Conservation (phyloP, 805 yeast genomes). For the Debaryomyces maramus region DNA sequence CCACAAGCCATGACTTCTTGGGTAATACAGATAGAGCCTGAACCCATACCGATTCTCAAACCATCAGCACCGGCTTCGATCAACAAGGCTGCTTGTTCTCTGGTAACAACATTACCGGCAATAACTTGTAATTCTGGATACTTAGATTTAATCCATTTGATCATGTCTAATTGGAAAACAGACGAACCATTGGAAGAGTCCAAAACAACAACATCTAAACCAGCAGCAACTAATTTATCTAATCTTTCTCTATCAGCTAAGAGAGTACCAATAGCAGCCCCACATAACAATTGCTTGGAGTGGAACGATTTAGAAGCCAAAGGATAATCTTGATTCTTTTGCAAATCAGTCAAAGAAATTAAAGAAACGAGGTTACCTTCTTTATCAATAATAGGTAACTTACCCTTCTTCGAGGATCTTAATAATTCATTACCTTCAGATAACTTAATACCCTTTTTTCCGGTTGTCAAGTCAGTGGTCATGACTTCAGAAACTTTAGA, state of each 20-base stretch:
- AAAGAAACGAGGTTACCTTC: slow-evolving; percentile 78
- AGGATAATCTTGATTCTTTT: slow-evolving; percentile 92
- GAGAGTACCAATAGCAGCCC: slow-evolving; percentile 97
- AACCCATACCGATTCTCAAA: slow-evolving; percentile 99
- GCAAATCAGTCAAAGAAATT: slow-evolving; percentile 93
- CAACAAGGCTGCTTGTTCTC: slow-evolving; percentile 97
- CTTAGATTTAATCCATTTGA: slow-evolving; percentile 82
- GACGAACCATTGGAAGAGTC: slow-evolving; percentile 99
- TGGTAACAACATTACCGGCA: slow-evolving; percentile 98
- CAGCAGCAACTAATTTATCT: slow-evolving; percentile 83
- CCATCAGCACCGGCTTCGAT: slow-evolving; percentile 97
- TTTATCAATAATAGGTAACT: slow-evolving; percentile 87
- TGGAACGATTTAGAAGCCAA: slow-evolving; percentile 89
- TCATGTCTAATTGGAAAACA: slow-evolving; percentile 88
- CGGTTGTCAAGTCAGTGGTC: slow-evolving; percentile 88
- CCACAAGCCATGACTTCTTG: slow-evolving; percentile 99
- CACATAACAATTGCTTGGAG: slow-evolving; percentile 95
- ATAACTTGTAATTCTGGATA: slow-evolving; percentile 82
- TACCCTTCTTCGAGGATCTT: slow-evolving; percentile 94
- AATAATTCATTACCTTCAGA: slow-evolving; percentile 86
- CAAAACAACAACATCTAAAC: slow-evolving; percentile 91
- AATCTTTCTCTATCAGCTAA: slow-evolving; percentile 86
- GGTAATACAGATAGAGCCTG: slow-evolving; percentile 98
- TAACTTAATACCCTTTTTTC: slow-evolving; percentile 76
- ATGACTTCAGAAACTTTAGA: slow-evolving; percentile 72